Percentiles rank a stretch among this genome's conserved stretches.
phyloP scores from a whole-genome alignment of 139 green algal genomes.

The Tetratostichococcus sp. region DNA sequence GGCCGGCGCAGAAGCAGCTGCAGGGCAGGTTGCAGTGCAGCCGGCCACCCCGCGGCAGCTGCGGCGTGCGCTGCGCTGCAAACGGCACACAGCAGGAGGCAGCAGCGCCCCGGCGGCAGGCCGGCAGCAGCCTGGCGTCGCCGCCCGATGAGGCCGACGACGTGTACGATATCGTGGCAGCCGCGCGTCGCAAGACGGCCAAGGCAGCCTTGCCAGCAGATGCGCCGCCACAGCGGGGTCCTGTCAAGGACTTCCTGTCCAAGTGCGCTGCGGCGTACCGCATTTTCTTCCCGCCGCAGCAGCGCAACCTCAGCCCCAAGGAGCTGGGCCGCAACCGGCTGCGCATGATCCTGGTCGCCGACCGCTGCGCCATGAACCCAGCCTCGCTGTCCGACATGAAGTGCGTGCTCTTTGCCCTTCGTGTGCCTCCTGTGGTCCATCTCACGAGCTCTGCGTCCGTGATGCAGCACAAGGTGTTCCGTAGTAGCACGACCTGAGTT shows the following conservation, averaged over 20 bases:
- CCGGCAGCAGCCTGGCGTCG: not conserved
- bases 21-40: too few species aligned
- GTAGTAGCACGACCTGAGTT: too few species aligned
- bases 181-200: not conserved
- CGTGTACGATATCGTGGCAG: not conserved
- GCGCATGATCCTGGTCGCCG: constrained; percentile 76
- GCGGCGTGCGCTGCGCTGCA: not conserved
- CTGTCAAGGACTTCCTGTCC: constrained; percentile 11
- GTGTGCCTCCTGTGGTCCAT: too few species aligned
- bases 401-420: constrained; percentile 5
- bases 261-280: constrained; percentile 45
- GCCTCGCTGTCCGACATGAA: constrained; percentile 70
- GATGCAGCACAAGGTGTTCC: too few species aligned
- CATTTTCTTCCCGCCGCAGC: constrained; percentile 51
- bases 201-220: not conserved
- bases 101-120: too few species aligned
- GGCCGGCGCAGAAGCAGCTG: too few species aligned
- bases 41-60: too few species aligned
- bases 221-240: not conserved
- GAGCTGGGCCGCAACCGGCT: constrained; percentile 62
- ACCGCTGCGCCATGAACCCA: constrained; percentile 78
- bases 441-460: too few species aligned
- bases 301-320: constrained; percentile 25
- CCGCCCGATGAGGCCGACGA: not conserved
- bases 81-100: not conserved